Evolutionary conservation across 768 basidiomycete species (phyloP).

Genomic region (Boletus tylopilopsis): DNA sequence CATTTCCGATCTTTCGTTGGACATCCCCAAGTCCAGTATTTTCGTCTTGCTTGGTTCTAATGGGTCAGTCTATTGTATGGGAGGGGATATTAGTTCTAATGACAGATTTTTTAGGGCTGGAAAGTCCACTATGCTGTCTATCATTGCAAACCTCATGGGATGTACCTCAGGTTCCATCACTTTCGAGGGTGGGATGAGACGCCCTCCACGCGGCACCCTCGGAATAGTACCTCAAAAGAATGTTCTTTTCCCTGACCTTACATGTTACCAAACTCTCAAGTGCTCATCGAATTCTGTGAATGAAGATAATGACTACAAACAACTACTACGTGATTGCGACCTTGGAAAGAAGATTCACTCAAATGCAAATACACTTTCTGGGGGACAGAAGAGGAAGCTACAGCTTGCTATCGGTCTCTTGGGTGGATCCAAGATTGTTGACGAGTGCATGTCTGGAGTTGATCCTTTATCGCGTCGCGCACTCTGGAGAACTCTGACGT

Average conservation of each 20-base stretch:
- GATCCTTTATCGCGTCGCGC: constrained; percentile 78
- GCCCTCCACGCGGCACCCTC: constrained; percentile 59
- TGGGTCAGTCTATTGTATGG: constrained; percentile 42
- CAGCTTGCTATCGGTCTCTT: constrained; percentile 80
- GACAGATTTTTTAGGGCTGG: constrained; percentile 51
- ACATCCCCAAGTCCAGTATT: constrained; percentile 71
- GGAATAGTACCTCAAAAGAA: constrained; percentile 85
- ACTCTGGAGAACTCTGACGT: constrained; percentile 70
- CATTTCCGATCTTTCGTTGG: constrained; percentile 59
- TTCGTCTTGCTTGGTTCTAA: constrained; percentile 75
- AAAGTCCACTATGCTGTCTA: constrained; percentile 69
- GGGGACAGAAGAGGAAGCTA: constrained; percentile 80
- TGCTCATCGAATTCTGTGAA: constrained; percentile 41
- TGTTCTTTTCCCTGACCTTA: constrained; percentile 72
- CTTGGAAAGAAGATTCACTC: constrained; percentile 64
- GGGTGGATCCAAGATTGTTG: constrained; percentile 67
- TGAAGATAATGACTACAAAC: constrained; percentile 56
- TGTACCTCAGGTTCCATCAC: constrained; percentile 55
- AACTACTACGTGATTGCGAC: constrained; percentile 69
- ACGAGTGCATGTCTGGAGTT: constrained; percentile 76
- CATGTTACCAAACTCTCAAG: constrained; percentile 75
- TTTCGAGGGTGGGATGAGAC: constrained; percentile 48
- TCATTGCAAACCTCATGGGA: constrained; percentile 60
- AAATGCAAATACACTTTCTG: constrained; percentile 64
- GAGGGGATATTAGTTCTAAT: background rate